Evolutionary conservation across 495 filamentous ascomycete genomes (phyloP).

Genomic region (Tuber indicum): DNA sequence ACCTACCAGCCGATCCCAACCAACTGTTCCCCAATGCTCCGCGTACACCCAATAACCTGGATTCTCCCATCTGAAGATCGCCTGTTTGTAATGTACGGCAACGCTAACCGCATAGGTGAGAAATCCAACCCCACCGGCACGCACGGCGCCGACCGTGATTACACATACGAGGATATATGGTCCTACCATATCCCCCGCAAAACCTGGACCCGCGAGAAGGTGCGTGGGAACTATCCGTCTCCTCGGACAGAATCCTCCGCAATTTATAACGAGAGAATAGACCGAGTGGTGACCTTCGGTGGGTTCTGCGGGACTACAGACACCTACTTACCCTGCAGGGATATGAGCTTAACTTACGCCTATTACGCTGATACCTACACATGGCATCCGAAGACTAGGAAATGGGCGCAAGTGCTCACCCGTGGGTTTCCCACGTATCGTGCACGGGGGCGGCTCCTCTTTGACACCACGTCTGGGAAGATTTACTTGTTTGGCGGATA

Average conservation of each 20-base stretch:
- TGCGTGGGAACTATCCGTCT: slow-evolving; percentile 30
- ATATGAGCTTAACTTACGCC: slow-evolving; percentile 26
- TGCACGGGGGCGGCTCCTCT: slow-evolving; percentile 21
- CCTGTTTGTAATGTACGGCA: slow-evolving; percentile 34
- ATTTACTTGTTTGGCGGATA: slow-evolving; percentile 33
- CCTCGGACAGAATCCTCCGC: slow-evolving; percentile 29
- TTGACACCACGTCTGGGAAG: slow-evolving; percentile 22
- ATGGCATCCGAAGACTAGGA: slow-evolving; percentile 22
- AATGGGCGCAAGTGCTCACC: slow-evolving; percentile 29
- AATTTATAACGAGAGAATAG: slow-evolving; percentile 17
- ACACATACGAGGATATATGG: slow-evolving; percentile 36
- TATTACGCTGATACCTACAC: slow-evolving; percentile 34
- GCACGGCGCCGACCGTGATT: slow-evolving; percentile 29
- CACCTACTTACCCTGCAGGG: slow-evolving; percentile 23
- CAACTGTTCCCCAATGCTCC: slow-evolving; percentile 26
- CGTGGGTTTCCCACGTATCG: slow-evolving; percentile 34
- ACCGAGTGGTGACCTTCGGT: slow-evolving; percentile 20
- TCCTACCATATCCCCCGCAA: slow-evolving; percentile 22
- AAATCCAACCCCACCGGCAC: slow-evolving; percentile 7
- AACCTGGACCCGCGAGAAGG: slow-evolving; percentile 31
- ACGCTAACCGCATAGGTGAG: slow-evolving; percentile 35
- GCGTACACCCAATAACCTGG: slow-evolving; percentile 29
- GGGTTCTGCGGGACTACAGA: slow-evolving; percentile 34
- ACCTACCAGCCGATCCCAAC: slow-evolving; percentile 27
- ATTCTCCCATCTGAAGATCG: slow-evolving; percentile 22